Evolutionary conservation across 306 rosid species (phyloP).

Genomic region (Vicia sativa): DNA sequence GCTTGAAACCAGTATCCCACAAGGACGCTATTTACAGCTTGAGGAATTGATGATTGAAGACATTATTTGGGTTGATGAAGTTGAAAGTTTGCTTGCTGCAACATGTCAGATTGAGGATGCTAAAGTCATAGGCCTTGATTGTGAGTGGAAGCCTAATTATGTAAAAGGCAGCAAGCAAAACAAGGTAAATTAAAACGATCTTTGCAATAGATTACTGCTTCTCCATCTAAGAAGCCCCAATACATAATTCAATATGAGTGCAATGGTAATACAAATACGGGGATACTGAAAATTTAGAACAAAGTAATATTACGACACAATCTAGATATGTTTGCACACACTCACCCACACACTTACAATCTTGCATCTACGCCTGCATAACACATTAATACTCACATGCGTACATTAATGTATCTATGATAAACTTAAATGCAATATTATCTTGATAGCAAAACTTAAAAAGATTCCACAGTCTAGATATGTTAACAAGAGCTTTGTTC

Average conservation of each 20-base stretch:
- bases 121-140: conserved; percentile 89
- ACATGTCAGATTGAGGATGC: conserved; percentile 68
- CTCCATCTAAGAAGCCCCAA: not conserved
- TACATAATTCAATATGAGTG: not conserved
- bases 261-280: not conserved
- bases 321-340: not conserved
- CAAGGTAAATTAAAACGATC: conserved; percentile 62
- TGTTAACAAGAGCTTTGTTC: not conserved
- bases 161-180: conserved; percentile 73
- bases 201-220: conserved; percentile 22
- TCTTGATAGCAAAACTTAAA: not conserved
- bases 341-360: not conserved
- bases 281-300: not conserved
- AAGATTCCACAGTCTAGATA: not conserved
- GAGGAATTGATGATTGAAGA: conserved; percentile 62
- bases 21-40: conserved; percentile 63
- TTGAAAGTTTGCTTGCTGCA: conserved; percentile 61
- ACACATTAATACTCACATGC: not conserved
- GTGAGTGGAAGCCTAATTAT: conserved; percentile 98
- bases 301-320: not conserved
- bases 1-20: conserved; percentile 60
- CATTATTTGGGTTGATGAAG: conserved; percentile 82
- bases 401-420: not conserved
- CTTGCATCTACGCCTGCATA: not conserved
- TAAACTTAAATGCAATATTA: conserved; percentile 6